Evolutionary conservation across 371 early-diverging fungal genomes (phyloP).

Genomic region (Furculomyces boomerangus): DNA sequence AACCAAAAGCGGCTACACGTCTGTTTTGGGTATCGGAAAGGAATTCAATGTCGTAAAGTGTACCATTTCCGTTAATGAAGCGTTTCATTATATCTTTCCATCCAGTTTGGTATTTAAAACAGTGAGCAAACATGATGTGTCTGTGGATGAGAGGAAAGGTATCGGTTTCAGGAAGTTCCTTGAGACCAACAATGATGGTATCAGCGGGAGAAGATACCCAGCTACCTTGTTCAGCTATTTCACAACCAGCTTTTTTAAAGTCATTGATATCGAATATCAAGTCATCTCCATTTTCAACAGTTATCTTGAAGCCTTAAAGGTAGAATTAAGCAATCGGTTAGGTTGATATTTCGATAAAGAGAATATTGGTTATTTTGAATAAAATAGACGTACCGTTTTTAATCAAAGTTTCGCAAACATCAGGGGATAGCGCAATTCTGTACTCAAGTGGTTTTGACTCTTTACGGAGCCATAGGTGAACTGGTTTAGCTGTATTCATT

Average conservation of each 20-base stretch:
- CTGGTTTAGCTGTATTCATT: neutral
- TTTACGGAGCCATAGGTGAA: conserved; percentile 87
- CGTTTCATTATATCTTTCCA: conserved; percentile 77
- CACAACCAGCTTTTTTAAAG: conserved; percentile 63
- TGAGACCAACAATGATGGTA: conserved; percentile 84
- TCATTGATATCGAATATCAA: conserved; percentile 82
- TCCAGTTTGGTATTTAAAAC: conserved; percentile 88
- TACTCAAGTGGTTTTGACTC: conserved; percentile 95
- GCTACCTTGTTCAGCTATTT: conserved; percentile 50
- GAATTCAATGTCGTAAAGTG: conserved; percentile 86
- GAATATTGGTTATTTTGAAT: too few relatives aligned
- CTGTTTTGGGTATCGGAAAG: conserved; percentile 58
- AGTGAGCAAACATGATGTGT: conserved; percentile 96
- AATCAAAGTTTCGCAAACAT: conserved; percentile 52
- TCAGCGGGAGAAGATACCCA: conserved; percentile 79
- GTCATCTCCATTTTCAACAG: conserved; percentile 64
- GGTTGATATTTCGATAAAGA: neutral
- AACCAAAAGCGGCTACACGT: conserved; percentile 93
- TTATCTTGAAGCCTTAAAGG: conserved; percentile 53
- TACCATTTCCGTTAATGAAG: conserved; percentile 73
- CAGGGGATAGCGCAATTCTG: conserved; percentile 83
- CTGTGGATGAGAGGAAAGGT: conserved; percentile 74
- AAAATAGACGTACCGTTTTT: conserved; percentile 27
- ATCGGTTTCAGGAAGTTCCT: conserved; percentile 93
- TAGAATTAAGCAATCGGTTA: neutral